Evolutionary conservation across 2,329 filamentous ascomycete species (phyloP).

Genomic region (Fusarium sp.): DNA sequence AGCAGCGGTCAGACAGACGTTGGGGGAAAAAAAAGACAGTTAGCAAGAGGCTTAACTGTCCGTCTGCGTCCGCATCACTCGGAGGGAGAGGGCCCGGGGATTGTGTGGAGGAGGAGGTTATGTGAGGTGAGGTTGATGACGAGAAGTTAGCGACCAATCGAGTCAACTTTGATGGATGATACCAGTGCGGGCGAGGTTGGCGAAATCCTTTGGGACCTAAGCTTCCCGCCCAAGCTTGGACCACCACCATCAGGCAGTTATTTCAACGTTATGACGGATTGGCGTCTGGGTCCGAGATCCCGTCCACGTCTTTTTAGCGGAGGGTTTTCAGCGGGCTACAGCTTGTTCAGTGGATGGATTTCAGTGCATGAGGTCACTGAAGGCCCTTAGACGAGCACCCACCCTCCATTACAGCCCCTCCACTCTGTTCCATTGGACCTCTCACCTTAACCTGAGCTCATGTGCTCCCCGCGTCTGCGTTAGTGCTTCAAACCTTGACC

Average conservation of each 20-base stretch:
- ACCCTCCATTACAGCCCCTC: conserved; percentile 23
- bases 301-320: neutral
- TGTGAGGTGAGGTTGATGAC: conserved; percentile 42
- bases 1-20: conserved; percentile 16
- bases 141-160: conserved; percentile 45
- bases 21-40: conserved; percentile 25
- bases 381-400: conserved; percentile 18
- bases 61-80: conserved; percentile 46
- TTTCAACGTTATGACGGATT: conserved; percentile 31
- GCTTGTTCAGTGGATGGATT: conserved; percentile 38
- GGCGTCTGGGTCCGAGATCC: neutral
- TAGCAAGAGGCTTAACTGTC: conserved; percentile 44
- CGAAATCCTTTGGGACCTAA: conserved; percentile 36
- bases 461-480: conserved; percentile 18
- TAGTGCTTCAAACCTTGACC: conserved; percentile 37
- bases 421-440: conserved; percentile 8
- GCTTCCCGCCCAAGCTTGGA: conserved; percentile 42
- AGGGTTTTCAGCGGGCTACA: conserved; percentile 26
- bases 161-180: conserved; percentile 45
- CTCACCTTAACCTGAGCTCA: conserved; percentile 28
- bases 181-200: conserved; percentile 48
- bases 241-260: conserved; percentile 39
- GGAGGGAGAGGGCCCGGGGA: conserved; percentile 22
- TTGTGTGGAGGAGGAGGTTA: conserved; percentile 18
- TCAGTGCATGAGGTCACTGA: conserved; percentile 48